Evolutionary conservation across 257 asterid species (phyloP).

Genomic region (Linderniella brevidens): DNA sequence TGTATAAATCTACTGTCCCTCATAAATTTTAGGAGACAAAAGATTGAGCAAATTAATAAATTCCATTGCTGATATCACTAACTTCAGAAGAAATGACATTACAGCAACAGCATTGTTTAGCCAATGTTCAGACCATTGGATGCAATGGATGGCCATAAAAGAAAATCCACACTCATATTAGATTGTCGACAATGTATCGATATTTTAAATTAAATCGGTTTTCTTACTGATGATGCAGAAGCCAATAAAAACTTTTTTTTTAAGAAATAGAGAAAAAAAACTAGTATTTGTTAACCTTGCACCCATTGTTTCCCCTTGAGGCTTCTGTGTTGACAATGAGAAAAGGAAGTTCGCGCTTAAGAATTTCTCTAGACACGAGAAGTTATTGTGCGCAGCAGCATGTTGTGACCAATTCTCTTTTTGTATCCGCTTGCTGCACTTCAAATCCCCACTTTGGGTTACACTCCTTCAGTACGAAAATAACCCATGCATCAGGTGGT

Average conservation of each 20-base stretch:
- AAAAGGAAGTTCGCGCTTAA: conserved; percentile 49
- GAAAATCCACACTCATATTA: no score
- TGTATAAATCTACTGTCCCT: no score
- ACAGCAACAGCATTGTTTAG: no score
- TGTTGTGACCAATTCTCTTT: conserved; percentile 61
- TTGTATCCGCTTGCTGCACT: conserved; percentile 18
- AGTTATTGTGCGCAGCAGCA: conserved; percentile 46
- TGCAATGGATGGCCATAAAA: no score
- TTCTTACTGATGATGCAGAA: neutral
- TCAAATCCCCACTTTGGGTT: conserved; percentile 21
- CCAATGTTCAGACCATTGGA: no score
- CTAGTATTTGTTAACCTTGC: conserved; percentile 33
- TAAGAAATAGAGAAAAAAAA: conserved; percentile 3
- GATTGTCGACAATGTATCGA: no score
- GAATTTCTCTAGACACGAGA: conserved; percentile 39
- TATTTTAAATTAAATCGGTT: neutral
- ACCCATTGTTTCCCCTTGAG: conserved; percentile 24
- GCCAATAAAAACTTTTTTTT: no score
- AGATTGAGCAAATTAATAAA: no score
- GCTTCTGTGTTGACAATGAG: conserved; percentile 59
- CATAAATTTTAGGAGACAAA: no score
- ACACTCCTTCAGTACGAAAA: conserved; percentile 23
- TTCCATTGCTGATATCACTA: no score
- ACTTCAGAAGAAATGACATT: no score
- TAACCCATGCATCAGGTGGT: neutral